Evolutionary conservation across 805 yeast species (phyloP).

Genomic region (Metschnikowia noctiluminum): DNA sequence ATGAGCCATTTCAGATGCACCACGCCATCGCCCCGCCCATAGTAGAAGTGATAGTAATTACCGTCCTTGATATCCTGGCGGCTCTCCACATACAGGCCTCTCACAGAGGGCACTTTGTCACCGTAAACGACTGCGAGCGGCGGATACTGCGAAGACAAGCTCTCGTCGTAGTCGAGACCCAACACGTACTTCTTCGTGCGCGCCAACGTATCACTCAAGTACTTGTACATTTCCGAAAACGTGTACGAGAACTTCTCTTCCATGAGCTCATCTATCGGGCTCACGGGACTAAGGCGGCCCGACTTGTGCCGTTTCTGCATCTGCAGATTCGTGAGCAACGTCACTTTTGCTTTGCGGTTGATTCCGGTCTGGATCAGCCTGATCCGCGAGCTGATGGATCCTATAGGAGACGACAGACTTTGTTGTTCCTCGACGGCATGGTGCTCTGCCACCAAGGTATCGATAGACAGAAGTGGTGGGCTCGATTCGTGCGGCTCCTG

Average conservation of each 20-base stretch:
- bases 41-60: conserved; percentile 68
- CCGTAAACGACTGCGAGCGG: conserved; percentile 84
- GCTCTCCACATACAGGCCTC: conserved; percentile 69
- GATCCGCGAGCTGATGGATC: conserved; percentile 23
- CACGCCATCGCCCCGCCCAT: conserved; percentile 94
- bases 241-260: conserved; percentile 24
- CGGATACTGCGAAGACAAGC: conserved; percentile 55
- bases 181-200: conserved; percentile 56
- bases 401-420: conserved; percentile 5
- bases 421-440: conserved; percentile 1
- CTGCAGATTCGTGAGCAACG: conserved; percentile 21
- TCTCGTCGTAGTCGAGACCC: conserved; percentile 52
- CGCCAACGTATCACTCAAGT: conserved; percentile 58
- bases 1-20: conserved; percentile 77
- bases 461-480: conserved; percentile 3
- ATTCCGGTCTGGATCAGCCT: conserved; percentile 13
- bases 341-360: conserved; percentile 13
- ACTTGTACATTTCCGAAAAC: conserved; percentile 60
- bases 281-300: conserved; percentile 14
- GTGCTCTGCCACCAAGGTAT: conserved; percentile 12
- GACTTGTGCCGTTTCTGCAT: conserved; percentile 26
- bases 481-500: conserved; percentile 3
- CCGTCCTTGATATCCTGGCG: conserved; percentile 65
- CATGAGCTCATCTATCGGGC: conserved; percentile 9
- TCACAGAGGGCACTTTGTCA: conserved; percentile 76